Percentiles rank a stretch among this genome's conserved stretches.
These are phyloP conservation scores for Xylaria sp. DNA, from an alignment of 2,329 filamentous ascomycete species.

Conservation along the genomic window DNA sequence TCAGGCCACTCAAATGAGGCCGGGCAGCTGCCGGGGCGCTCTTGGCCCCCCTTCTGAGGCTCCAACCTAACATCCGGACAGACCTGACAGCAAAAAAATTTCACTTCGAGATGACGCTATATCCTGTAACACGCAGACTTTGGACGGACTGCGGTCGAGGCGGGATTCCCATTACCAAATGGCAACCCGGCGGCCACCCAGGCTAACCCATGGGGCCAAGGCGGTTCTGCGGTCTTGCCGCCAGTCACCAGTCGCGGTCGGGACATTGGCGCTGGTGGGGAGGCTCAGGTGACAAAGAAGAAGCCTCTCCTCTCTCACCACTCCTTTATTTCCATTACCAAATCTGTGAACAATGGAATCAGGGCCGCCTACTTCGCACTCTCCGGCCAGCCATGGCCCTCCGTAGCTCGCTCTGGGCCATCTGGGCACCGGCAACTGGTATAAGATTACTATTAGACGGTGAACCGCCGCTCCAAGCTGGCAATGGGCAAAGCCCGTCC, in stretches of 20 bases:
- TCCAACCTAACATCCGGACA: too few species aligned
- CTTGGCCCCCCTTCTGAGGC: too few species aligned
- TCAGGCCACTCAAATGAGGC: constrained; percentile 1
- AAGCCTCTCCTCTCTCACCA: constrained; percentile 35
- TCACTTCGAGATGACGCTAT: constrained; percentile 26
- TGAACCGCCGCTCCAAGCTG: constrained; percentile 15
- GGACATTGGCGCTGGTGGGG: constrained; percentile 27
- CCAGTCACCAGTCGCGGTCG: constrained; percentile 25
- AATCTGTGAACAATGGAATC: constrained; percentile 42
- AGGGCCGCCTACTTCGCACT: constrained; percentile 14
- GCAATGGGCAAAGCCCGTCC: constrained; percentile 5
- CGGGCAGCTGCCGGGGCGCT: too few species aligned
- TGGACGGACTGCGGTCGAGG: constrained; percentile 28
- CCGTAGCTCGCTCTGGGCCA: constrained; percentile 1
- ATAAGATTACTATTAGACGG: constrained; percentile 21
- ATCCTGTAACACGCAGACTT: constrained; percentile 20
- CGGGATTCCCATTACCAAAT: constrained; percentile 45
- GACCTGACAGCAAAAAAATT: constrained; percentile 11
- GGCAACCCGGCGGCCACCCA: constrained; percentile 36
- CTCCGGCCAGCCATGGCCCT: background rate
- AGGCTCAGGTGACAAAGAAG: constrained; percentile 43
- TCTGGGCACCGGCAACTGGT: constrained; percentile 11
- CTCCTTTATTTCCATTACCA: constrained; percentile 53
- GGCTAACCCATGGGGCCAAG: constrained; percentile 32
- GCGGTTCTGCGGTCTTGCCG: constrained; percentile 21